These are phyloP conservation scores for Pestalotiopsis sp. DNA, from an alignment of 2,329 filamentous ascomycete genomes.

Conservation along the genomic window DNA sequence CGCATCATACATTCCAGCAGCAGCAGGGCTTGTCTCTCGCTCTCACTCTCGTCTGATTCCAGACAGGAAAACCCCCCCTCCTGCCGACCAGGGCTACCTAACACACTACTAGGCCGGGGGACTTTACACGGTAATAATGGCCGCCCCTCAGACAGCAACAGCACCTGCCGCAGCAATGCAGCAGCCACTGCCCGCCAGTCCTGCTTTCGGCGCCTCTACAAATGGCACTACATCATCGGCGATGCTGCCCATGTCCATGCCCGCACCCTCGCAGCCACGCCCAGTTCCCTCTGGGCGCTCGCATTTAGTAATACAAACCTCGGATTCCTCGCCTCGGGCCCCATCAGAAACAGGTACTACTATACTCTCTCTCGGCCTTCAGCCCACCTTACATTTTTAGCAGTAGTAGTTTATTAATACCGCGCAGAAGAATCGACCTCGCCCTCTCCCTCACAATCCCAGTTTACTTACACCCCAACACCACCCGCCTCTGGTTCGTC, in stretches of 20 bases:
- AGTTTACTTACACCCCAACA: slow-evolving; percentile 10
- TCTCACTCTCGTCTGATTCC: not conserved
- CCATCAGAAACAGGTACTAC: slow-evolving; percentile 11
- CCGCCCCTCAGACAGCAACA: slow-evolving; percentile 6
- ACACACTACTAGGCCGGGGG: not conserved
- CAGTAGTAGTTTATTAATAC: slow-evolving; percentile 10
- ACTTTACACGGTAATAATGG: slow-evolving; percentile 11
- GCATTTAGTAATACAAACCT: slow-evolving; percentile 4
- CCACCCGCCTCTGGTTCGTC: not conserved
- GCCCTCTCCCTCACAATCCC: slow-evolving; percentile 13
- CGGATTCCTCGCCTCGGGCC: not conserved
- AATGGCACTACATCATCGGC: slow-evolving; percentile 9
- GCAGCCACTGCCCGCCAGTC: not conserved
- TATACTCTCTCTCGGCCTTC: not conserved
- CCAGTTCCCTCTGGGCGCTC: not conserved
- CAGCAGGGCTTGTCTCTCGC: slow-evolving; percentile 3
- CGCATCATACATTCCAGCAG: not conserved
- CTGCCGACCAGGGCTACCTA: not conserved
- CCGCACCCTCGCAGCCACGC: not conserved
- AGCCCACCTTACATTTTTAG: slow-evolving; percentile 1
- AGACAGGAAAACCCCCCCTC: not conserved
- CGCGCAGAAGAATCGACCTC: slow-evolving; percentile 5
- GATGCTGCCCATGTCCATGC: not conserved
- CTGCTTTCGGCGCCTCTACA: not conserved
- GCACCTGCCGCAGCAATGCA: slow-evolving; percentile 1